Base-by-base conservation (phyloP, 2,329 filamentous ascomycete genomes). In the Fusarium stilboides region DNA sequence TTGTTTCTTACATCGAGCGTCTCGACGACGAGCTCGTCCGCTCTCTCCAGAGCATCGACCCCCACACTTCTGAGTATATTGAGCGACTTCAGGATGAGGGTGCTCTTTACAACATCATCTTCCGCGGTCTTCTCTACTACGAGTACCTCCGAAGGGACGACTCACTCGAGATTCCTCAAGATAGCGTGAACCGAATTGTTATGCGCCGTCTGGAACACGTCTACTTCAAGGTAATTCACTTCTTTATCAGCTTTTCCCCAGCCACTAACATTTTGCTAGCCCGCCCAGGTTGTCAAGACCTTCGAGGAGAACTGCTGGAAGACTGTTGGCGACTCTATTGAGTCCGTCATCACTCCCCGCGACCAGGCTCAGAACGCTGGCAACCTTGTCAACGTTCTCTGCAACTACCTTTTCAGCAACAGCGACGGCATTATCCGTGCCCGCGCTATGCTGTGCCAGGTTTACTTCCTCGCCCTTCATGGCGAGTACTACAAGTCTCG, bases 31-130 rank as follows among this genome's bases (percentile, higher is more conserved):
- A 99, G 84, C 92, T 99, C 69, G 97, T 93, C 65, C 91, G 96
- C 75, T 98, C 96, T n/a, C 87, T 99, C 53, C 96, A 99, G 82
- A 93, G 91, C 81, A 98, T 99, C 77, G 96, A 99, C 79, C 97
- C 96, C 59, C 96, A 99, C 83, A 99, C 96, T 40, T 96, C 96
- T 31, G 96, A 99, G 83, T 99, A 99, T 79, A 97, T 99, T 67
- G 96, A 99, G 79, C 90, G 97, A 62, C 85, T 99, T 63, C 92
- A 92, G 57, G 96, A 99, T 76, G 96, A 99, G 84, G 92, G 91
- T 68, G 85, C 91, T 49, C 86, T 99, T 52, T 99, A 99, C 86
- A 94, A 93, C 81, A 92, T 94, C 81, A 93, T 99, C 79, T 91
- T 98, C 79, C 93, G 94, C 69, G 90, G 92, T 46, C 87, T 94